Evolutionary conservation across 768 basidiomycete genomes (phyloP).

Genomic region (Mycena albidolilacea): DNA sequence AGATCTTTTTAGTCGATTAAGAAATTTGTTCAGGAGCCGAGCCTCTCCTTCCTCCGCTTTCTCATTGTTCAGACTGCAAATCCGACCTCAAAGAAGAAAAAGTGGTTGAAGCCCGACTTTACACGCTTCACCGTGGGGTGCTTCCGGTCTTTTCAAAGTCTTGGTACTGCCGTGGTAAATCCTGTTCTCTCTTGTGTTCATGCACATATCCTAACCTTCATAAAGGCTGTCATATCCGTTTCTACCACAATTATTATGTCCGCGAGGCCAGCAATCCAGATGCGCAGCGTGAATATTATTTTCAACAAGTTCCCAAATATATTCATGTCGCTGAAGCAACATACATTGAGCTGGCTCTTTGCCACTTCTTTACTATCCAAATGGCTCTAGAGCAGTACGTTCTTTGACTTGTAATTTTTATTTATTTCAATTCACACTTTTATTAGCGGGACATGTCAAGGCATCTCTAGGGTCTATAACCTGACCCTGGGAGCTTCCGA

Average conservation of each 20-base stretch:
- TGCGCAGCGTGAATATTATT: slow-evolving; percentile 11
- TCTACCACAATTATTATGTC: slow-evolving; percentile 23
- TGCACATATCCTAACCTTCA: too few species aligned
- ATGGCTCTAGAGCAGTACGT: slow-evolving; percentile 12
- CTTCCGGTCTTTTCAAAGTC: slow-evolving; percentile 23
- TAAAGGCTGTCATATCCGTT: slow-evolving; percentile 21
- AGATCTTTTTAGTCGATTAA: too few species aligned
- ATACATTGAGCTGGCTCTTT: slow-evolving; percentile 2
- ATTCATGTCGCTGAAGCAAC: background rate
- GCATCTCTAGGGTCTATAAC: slow-evolving; percentile 20
- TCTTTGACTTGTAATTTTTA: background rate
- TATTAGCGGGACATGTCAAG: background rate
- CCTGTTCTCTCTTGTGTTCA: background rate
- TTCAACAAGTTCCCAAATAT: background rate
- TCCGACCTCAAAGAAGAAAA: background rate
- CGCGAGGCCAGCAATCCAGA: background rate
- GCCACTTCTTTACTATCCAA: background rate
- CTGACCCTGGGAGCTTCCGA: background rate
- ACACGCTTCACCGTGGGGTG: slow-evolving; percentile 21
- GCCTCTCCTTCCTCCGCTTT: background rate
- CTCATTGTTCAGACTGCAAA: background rate
- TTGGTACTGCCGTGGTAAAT: slow-evolving; percentile 9
- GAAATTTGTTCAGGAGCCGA: slow-evolving; percentile 2
- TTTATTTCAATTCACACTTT: background rate
- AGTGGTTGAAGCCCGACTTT: slow-evolving; percentile 2